Evolutionary conservation across 495 filamentous ascomycete species (phyloP).

Genomic region (Neurospora sp.): DNA sequence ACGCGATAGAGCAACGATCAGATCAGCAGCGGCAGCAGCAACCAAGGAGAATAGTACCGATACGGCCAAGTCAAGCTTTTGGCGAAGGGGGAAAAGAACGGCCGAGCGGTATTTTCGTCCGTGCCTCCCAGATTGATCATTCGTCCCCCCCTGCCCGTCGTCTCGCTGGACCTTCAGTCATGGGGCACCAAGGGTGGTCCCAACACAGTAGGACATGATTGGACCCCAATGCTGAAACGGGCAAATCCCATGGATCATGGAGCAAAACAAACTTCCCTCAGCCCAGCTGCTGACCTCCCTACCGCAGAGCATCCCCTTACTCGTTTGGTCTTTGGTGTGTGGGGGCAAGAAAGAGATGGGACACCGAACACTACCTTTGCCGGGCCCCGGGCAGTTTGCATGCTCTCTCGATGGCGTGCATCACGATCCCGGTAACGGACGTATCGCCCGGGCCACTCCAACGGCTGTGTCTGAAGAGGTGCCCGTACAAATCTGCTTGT

Average conservation of each 20-base stretch:
- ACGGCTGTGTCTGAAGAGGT: constrained; percentile 4
- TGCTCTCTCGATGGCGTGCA: constrained; percentile 5
- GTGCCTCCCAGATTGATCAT: not conserved
- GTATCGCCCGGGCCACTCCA: constrained; percentile 5
- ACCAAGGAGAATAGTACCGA: not conserved
- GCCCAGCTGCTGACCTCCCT: not conserved
- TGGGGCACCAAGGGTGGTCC: not conserved
- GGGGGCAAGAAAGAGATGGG: not conserved
- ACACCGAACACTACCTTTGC: not conserved
- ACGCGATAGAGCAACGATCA: constrained; percentile 16
- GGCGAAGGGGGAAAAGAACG: not conserved
- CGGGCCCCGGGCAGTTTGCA: constrained; percentile 1
- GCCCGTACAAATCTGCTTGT: not conserved
- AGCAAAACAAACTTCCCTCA: not conserved
- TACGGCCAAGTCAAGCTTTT: not conserved
- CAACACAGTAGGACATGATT: not conserved
- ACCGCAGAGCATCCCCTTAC: not conserved
- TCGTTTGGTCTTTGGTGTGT: not conserved
- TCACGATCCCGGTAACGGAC: constrained; percentile 12
- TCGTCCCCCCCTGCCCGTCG: not conserved
- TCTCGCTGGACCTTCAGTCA: not conserved
- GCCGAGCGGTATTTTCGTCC: not conserved
- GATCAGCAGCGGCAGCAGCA: not conserved
- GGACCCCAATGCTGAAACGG: not conserved
- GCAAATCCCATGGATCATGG: not conserved